These are phyloP conservation scores for Tylopilus felleus DNA, from an alignment of 768 basidiomycete genomes.

Conservation along the genomic window DNA sequence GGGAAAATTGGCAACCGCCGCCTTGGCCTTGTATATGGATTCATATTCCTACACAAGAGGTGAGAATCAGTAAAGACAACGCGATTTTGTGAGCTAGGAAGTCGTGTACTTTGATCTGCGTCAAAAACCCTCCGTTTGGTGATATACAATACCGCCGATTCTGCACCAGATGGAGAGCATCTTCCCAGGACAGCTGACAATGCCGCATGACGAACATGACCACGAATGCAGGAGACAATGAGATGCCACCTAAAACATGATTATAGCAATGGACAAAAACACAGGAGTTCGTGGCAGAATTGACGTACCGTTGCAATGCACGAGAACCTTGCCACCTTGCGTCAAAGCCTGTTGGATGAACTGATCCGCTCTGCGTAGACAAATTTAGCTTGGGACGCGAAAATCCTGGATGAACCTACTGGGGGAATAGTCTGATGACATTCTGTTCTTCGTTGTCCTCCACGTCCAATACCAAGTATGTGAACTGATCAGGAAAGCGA, in stretches of 20 bases:
- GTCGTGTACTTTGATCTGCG: slow-evolving; percentile 76
- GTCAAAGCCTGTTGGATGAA: slow-evolving; percentile 67
- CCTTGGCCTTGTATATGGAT: slow-evolving; percentile 80
- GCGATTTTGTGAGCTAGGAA: background rate
- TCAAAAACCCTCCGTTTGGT: slow-evolving; percentile 87
- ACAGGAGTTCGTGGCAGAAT: background rate
- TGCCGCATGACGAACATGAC: slow-evolving; percentile 94
- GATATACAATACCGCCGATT: slow-evolving; percentile 92
- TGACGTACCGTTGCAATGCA: slow-evolving; percentile 80
- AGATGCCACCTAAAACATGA: slow-evolving; percentile 66
- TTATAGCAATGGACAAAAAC: background rate
- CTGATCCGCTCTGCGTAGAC: slow-evolving; percentile 54
- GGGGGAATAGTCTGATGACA: slow-evolving; percentile 85
- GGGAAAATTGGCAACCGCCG: slow-evolving; percentile 63
- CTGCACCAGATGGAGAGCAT: slow-evolving; percentile 84
- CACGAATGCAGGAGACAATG: slow-evolving; percentile 82
- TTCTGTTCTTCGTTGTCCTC: slow-evolving; percentile 95
- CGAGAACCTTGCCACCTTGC: slow-evolving; percentile 70
- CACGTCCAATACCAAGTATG: slow-evolving; percentile 80
- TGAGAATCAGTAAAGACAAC: background rate
- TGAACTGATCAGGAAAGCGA: slow-evolving; percentile 75
- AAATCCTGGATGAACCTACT: slow-evolving; percentile 41
- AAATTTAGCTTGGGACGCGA: background rate
- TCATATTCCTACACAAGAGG: slow-evolving; percentile 71
- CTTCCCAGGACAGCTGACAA: slow-evolving; percentile 79